Base-by-base conservation (phyloP, 495 filamentous ascomycete genomes). In the Bathelium albidoporum region DNA sequence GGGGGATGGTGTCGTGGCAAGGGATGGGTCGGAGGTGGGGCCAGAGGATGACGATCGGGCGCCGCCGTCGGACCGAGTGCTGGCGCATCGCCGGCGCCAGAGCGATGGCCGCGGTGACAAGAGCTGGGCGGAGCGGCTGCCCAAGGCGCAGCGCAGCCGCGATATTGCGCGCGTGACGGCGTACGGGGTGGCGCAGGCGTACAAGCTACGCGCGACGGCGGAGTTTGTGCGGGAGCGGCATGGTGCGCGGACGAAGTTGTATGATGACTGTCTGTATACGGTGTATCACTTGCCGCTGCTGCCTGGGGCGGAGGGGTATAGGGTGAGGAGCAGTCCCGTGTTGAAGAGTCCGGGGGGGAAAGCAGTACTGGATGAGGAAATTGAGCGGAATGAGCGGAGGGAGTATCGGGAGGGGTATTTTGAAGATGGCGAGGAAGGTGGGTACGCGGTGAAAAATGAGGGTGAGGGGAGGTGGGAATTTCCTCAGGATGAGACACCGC, bases 181-280 rank as follows among this genome's bases (percentile, higher is more conserved):
- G 1, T 99, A 97, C 74, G 97, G 93, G 73, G 97, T 92, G 0
- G 95, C 95, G 2, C 90, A 97, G 76, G 88, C 87, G 12, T 97
- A 88, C 74, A 93, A 90, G 76, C 86, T 95, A 79, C 87, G 87
- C 68, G 82, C 86, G 29, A 88, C 90, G 44, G 90, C 90, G 22
- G 83, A 88, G 53, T 99, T 99, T 76, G 81, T 96, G 39, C 89
- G 87, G 71, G 89, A 87, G 53, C 84, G 84, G 70, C 94, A 99
- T 80, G 87, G 87, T n/a, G 95, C 91, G 0, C 84, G 89, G 76
- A 95, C 92, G 44, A 99, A 99, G 74, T 81, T 97, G n/a, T 99
- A 99, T 73, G 95, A 97, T 74, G 95, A 99, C 71, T 97, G 95
- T 71, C 80, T 99, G 22, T 99, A 99, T 69, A 88, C 85, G 4